Base-by-base conservation (phyloP, 257 asterid genomes). In the Verbena officinalis region DNA sequence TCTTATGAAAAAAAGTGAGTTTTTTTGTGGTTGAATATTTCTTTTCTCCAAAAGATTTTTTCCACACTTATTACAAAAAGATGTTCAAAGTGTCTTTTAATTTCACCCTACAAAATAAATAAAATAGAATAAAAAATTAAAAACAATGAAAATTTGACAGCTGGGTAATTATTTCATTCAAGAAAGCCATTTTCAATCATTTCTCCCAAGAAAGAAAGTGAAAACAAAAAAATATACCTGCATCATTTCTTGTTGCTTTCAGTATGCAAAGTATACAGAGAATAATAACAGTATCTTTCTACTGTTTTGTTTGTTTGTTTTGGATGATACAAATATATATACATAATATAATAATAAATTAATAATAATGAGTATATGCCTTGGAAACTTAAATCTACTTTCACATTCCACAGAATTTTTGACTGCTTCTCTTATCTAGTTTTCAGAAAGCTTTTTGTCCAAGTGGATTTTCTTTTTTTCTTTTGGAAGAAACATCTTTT, bases 231-330 rank as follows among this genome's bases (percentile, higher is more conserved):
- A 36, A 36, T 36, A 36, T 36, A 52, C 59, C 55, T 72, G 73
- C 75, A 56, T 55, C n/a, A n/a, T n/a, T n/a, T n/a, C n/a, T 69
- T 80, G 75, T 76, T 61, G 67, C 77, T 79, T 79, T 70, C 67
- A 66, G 51, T 22, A 56, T 56, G 49, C 7, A 44, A 50, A 58
- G 31, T 24, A 30, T 63, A 3, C 42, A 74, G 73, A 48, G 77
- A 71, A 71, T 70, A 70, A 59, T 59, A 43, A 5, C 46, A 65
- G 7, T 46, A 43, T 33, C 59, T 57, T 69, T 68, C 56, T 61
- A 40, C 63, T 55, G 59, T 5, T 24, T 31, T 62, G 42, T 73
- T 53, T 57, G 69, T 64, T 58, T 64, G 42, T 61, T 74, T 44
- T 69, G 55, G 59, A 34, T 14, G 67, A 10, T 53, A 22, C 42